Evolutionary conservation across 495 filamentous ascomycete species (phyloP).

Genomic region (Xylaria flabelliformis): DNA sequence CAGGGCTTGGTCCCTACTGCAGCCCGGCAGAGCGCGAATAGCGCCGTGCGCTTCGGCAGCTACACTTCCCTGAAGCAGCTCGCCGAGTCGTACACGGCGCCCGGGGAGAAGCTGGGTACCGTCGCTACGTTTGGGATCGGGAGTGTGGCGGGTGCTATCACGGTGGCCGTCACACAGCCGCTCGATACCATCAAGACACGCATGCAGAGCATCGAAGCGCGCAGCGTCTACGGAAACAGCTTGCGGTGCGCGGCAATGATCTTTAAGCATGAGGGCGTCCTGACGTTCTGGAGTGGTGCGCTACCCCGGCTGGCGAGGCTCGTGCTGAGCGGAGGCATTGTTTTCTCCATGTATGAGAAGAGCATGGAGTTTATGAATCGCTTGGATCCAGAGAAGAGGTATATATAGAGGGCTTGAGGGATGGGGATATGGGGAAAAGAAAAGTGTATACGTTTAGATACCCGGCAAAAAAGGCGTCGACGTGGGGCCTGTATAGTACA

Average conservation of each 20-base stretch:
- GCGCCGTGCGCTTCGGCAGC: slow-evolving; percentile 83
- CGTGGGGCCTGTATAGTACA: not conserved
- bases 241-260: slow-evolving; percentile 84
- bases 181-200: slow-evolving; percentile 95
- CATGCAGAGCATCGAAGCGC: slow-evolving; percentile 96
- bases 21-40: slow-evolving; percentile 92
- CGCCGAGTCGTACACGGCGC: slow-evolving; percentile 88
- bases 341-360: slow-evolving; percentile 99
- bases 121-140: slow-evolving; percentile 90
- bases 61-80: slow-evolving; percentile 91
- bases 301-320: slow-evolving; percentile 82
- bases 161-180: slow-evolving; percentile 90
- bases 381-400: slow-evolving; percentile 82
- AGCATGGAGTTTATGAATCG: slow-evolving; percentile 85
- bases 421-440: not conserved
- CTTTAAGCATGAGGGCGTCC: slow-evolving; percentile 84
- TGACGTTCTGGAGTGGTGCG: slow-evolving; percentile 95
- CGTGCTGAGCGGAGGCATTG: slow-evolving; percentile 92
- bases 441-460: slow-evolving; percentile 23
- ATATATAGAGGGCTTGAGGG: slow-evolving; percentile 62
- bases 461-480: slow-evolving; percentile 21
- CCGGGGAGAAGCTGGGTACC: slow-evolving; percentile 93
- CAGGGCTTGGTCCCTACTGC: slow-evolving; percentile 96
- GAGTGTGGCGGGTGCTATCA: slow-evolving; percentile 87
- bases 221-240: slow-evolving; percentile 83